Conservation (phyloP, 495 filamentous ascomycete species). For the Trichoderma virens region DNA sequence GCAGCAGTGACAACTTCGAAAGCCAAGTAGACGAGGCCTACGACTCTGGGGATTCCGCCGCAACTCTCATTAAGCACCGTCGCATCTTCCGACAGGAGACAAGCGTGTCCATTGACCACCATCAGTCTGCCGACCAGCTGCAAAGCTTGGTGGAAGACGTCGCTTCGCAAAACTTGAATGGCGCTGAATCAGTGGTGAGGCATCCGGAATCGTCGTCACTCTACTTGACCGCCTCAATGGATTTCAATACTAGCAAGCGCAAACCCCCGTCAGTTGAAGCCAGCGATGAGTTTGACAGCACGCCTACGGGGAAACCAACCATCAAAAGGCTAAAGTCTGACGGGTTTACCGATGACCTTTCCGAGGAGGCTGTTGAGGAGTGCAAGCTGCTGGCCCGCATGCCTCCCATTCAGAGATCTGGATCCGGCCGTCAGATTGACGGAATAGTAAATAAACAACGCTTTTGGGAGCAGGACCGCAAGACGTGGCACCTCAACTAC, state of each 20-base stretch:
- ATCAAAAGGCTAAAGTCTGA: slow-evolving; percentile 41
- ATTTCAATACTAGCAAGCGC: slow-evolving; percentile 37
- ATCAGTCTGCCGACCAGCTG: slow-evolving; percentile 26
- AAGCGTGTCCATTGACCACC: slow-evolving; percentile 9
- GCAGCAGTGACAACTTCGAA: slow-evolving; percentile 27
- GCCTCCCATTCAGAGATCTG: slow-evolving; percentile 23
- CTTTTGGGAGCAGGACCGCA: slow-evolving; percentile 43
- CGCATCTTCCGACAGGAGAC: slow-evolving; percentile 14
- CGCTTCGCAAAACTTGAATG: slow-evolving; percentile 36
- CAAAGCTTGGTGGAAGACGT: slow-evolving; percentile 29
- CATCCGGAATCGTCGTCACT: background rate
- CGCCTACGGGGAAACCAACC: slow-evolving; percentile 22
- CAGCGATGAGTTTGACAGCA: slow-evolving; percentile 25
- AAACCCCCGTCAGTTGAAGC: slow-evolving; percentile 19
- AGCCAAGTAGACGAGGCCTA: slow-evolving; percentile 34
- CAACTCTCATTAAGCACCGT: slow-evolving; percentile 10
- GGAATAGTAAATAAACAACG: slow-evolving; percentile 38
- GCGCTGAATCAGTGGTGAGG: slow-evolving; percentile 28
- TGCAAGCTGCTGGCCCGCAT: slow-evolving; percentile 30
- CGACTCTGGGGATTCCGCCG: slow-evolving; percentile 22
- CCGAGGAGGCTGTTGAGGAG: slow-evolving; percentile 20
- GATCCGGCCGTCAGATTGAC: slow-evolving; percentile 40
- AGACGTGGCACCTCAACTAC: slow-evolving; percentile 44
- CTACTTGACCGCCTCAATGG: slow-evolving; percentile 16
- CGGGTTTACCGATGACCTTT: slow-evolving; percentile 14